Conservation (phyloP, 2,329 filamentous ascomycete genomes). For the Pestalotiopsis sp. region DNA sequence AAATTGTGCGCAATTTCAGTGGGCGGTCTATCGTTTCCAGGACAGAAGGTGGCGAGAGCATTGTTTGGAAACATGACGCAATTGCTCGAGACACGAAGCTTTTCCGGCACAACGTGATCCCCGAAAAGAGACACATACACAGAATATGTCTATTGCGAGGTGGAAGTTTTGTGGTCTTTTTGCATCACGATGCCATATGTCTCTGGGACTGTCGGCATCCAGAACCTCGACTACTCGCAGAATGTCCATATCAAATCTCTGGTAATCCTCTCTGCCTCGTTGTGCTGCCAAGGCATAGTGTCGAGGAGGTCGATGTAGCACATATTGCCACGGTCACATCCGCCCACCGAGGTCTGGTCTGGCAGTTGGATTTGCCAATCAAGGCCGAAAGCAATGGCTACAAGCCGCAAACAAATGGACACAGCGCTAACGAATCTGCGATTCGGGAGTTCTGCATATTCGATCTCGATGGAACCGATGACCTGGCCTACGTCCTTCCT, state of each 20-base stretch:
- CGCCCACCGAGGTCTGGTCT: constrained; percentile 75
- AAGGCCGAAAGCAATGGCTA: constrained; percentile 30
- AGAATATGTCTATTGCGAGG: constrained; percentile 77
- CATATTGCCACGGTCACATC: constrained; percentile 84
- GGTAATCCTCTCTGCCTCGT: constrained; percentile 81
- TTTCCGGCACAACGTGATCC: constrained; percentile 66
- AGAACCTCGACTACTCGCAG: constrained; percentile 58
- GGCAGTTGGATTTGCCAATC: constrained; percentile 69
- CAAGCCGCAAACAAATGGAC: constrained; percentile 30
- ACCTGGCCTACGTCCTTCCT: constrained; percentile 68
- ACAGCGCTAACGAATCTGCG: constrained; percentile 27
- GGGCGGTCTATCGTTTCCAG: constrained; percentile 80
- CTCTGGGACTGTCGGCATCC: constrained; percentile 76
- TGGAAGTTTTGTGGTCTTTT: constrained; percentile 77
- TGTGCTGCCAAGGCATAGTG: constrained; percentile 64
- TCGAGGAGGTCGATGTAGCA: constrained; percentile 54
- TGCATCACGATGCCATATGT: constrained; percentile 69
- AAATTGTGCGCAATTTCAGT: constrained; percentile 82
- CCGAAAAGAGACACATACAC: constrained; percentile 70
- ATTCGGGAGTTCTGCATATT: constrained; percentile 72
- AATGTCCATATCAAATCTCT: constrained; percentile 55
- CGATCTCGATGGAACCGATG: constrained; percentile 59
- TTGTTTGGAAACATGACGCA: constrained; percentile 75
- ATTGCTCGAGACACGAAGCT: constrained; percentile 54
- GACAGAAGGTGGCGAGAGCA: constrained; percentile 74